Conservation (phyloP, 1,139 yeast genomes). For the Suhomyces maxii region DNA sequence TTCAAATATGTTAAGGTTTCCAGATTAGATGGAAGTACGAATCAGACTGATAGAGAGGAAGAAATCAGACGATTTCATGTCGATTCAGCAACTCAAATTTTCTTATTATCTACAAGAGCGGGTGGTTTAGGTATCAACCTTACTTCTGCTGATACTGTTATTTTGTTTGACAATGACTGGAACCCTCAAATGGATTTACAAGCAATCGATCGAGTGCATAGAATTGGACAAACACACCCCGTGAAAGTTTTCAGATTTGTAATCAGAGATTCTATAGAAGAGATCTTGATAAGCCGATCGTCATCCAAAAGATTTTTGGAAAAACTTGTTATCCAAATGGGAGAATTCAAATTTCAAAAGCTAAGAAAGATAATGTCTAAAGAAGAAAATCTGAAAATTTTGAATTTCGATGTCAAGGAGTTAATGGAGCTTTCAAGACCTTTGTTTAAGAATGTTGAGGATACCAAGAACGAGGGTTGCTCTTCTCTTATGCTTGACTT, state of each 20-base stretch:
- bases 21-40: slow-evolving; percentile 76
- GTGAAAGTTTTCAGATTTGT: slow-evolving; percentile 79
- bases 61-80: slow-evolving; percentile 57
- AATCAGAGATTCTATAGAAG: slow-evolving; percentile 78
- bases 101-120: slow-evolving; percentile 84
- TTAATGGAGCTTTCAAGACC: slow-evolving; percentile 32
- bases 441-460: slow-evolving; percentile 10
- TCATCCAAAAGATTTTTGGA: slow-evolving; percentile 79
- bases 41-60: slow-evolving; percentile 63
- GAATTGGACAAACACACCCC: slow-evolving; percentile 87
- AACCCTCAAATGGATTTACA: slow-evolving; percentile 96
- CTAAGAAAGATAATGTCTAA: slow-evolving; percentile 24
- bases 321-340: slow-evolving; percentile 79
- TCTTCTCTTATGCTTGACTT: neutral
- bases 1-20: slow-evolving; percentile 41
- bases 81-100: slow-evolving; percentile 42
- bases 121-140: slow-evolving; percentile 94
- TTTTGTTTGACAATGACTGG: slow-evolving; percentile 92
- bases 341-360: slow-evolving; percentile 63
- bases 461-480: neutral
- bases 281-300: slow-evolving; percentile 72
- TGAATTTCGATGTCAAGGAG: slow-evolving; percentile 24
- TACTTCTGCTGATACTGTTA: slow-evolving; percentile 84
- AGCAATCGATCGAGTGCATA: slow-evolving; percentile 93
- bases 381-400: slow-evolving; percentile 9